These are phyloP conservation scores for Pythium aristosporum DNA, from an alignment of 352 stramenopile species.

Conservation along the genomic window DNA sequence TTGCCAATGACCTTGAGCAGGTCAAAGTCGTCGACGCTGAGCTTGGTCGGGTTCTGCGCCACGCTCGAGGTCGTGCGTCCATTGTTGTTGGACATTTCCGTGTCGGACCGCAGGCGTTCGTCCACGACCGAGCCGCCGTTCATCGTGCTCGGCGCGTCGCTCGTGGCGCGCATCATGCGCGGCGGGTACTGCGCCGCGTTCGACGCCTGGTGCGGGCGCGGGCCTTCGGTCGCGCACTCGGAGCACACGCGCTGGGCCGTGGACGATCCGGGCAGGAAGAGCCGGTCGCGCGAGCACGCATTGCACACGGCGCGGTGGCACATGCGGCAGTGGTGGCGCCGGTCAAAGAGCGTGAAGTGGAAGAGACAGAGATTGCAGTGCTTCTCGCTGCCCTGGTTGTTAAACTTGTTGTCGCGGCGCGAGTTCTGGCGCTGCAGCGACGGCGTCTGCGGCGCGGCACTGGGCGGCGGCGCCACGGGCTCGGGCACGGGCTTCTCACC, in stretches of 20 bases:
- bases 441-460: slow-evolving; percentile 33
- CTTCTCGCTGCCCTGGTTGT: slow-evolving; percentile 74
- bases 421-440: slow-evolving; percentile 59
- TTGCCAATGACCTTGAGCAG: slow-evolving; percentile 96
- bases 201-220: slow-evolving; percentile 48
- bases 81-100: slow-evolving; percentile 61
- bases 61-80: slow-evolving; percentile 48
- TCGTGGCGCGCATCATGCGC: slow-evolving; percentile 53
- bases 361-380: slow-evolving; percentile 90
- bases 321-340: slow-evolving; percentile 88
- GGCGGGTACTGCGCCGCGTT: slow-evolving; percentile 17
- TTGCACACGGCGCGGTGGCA: slow-evolving; percentile 88
- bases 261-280: slow-evolving; percentile 81
- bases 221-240: slow-evolving; percentile 82
- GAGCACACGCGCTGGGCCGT: slow-evolving; percentile 89
- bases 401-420: slow-evolving; percentile 61
- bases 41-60: slow-evolving; percentile 37
- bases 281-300: slow-evolving; percentile 78
- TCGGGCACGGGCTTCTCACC: slow-evolving; percentile 67
- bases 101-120: slow-evolving; percentile 62
- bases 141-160: slow-evolving; percentile 42
- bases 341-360: slow-evolving; percentile 89
- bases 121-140: slow-evolving; percentile 15
- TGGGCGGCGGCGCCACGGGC: slow-evolving; percentile 35
- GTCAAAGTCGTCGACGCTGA: slow-evolving; percentile 93